Percentiles rank a stretch among this genome's conserved stretches.
phyloP scores from a whole-genome alignment of 345 rosid species.

The Trapa incisa region DNA sequence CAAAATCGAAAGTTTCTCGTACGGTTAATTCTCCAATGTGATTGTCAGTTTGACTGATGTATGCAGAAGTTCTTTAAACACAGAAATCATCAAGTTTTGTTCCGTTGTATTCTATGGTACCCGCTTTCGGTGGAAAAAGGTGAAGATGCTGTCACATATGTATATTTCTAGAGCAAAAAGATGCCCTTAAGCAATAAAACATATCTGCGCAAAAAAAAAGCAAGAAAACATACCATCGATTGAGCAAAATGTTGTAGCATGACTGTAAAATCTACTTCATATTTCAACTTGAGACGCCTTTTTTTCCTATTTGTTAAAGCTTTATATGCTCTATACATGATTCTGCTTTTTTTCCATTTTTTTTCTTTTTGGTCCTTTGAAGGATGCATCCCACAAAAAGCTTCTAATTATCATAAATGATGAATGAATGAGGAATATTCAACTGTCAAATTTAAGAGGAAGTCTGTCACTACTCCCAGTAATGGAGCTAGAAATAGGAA shows the following conservation, averaged over 20 bases:
- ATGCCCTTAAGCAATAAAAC: neutral
- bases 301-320: too few species aligned
- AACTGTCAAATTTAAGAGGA: neutral
- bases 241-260: neutral
- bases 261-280: too few species aligned
- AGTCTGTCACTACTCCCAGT: too few species aligned
- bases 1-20: conserved; percentile 91
- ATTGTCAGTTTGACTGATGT: conserved; percentile 80
- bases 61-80: conserved; percentile 79
- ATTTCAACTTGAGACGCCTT: too few species aligned
- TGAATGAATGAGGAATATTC: neutral
- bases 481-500: too few species aligned
- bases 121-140: conserved; percentile 32
- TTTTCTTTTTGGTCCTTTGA: too few species aligned
- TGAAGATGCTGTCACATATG: neutral
- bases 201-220: too few species aligned
- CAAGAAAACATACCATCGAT: neutral
- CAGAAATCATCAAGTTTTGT: conserved; percentile 45
- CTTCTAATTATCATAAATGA: neutral
- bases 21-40: conserved; percentile 87
- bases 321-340: too few species aligned
- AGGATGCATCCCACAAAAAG: neutral
- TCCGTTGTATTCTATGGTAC: conserved; percentile 73
- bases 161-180: neutral
- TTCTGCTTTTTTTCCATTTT: too few species aligned